Conservation (phyloP, 306 rosid genomes). For the Cucurbita moschata region DNA sequence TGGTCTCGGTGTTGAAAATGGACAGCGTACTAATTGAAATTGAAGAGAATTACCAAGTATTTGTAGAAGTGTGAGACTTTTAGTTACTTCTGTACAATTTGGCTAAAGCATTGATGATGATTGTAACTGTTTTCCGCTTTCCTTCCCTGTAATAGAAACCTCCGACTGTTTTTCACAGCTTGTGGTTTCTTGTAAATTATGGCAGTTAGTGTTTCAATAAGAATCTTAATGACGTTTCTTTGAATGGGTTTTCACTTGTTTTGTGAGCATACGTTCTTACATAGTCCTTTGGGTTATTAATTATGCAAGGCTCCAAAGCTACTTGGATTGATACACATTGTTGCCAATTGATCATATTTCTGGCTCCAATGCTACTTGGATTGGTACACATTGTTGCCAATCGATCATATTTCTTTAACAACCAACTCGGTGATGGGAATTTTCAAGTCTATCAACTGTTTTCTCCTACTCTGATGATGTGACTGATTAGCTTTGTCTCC, state of each 20-base stretch:
- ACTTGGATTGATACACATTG: background rate
- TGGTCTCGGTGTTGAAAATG: slow-evolving; percentile 50
- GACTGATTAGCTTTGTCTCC: background rate
- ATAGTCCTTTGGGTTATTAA: background rate
- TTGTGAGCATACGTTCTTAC: background rate
- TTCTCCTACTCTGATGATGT: background rate
- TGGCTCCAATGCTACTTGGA: too few species aligned
- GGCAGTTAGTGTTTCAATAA: slow-evolving; percentile 42
- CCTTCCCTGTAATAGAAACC: slow-evolving; percentile 43
- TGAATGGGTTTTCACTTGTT: background rate
- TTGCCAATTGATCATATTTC: background rate
- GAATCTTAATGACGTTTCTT: slow-evolving; percentile 18
- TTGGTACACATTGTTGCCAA: background rate
- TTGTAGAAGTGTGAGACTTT: slow-evolving; percentile 30
- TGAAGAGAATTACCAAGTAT: slow-evolving; percentile 21
- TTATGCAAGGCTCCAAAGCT: background rate
- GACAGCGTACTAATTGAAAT: slow-evolving; percentile 51
- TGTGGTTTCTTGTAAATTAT: slow-evolving; percentile 49
- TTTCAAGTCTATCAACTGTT: background rate
- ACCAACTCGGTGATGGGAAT: background rate
- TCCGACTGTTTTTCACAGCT: slow-evolving; percentile 34
- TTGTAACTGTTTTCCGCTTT: slow-evolving; percentile 23
- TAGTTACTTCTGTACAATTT: slow-evolving; percentile 41
- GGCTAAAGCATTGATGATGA: slow-evolving; percentile 17
- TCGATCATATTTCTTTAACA: background rate